Evolutionary conservation across 345 rosid species (phyloP), one percentile per base, ranked within the genome.

Genomic region (Aegle marmelos): DNA sequence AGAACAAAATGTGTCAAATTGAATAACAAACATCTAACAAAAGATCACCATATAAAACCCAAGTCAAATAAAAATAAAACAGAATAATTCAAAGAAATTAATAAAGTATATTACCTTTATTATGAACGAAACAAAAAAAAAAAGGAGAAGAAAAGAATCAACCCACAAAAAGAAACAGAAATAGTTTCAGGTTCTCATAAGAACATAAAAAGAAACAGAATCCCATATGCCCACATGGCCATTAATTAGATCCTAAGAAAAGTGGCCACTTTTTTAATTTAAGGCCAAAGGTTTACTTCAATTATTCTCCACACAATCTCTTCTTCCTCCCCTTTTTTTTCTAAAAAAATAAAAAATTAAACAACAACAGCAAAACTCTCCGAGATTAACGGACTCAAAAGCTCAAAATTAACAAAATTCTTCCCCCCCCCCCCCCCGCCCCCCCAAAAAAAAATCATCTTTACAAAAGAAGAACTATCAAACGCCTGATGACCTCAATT

Each of bases 311-410:
- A 78, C 88, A 81, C 77, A 83, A 77, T 54, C 66, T 16, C 57
- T 70, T 59, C 60, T 25, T 41, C 62, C 6, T 28, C 73, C 28
- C 33, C 10, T 62, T 50, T 31, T 62, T 30, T 14, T 34, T 4
- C 41, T 73, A 58, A 82, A 75, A 72, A 75, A 1, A n/a, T n/a
- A n/a, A 0, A 76, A 17, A 34, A 14, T 8, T 2, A 16, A 3
- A 73, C 48, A 11, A 24, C 16, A 45, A 13, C 50, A 59, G 31
- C 76, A 73, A 64, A 67, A 7, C 79, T 63, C 77, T 58, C 91
- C 90, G 85, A 27, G 81, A 88, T 83, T 85, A 73, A 70, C 86
- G 90, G 85, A 36, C 60, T 60, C 75, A 87, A 84, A 67, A 36
- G 65, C 54, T 57, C 50, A 57, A 72, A 57, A 21, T 34, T 19